Base-by-base conservation (phyloP, 768 basidiomycete species). In the Tylopilus sp. region DNA sequence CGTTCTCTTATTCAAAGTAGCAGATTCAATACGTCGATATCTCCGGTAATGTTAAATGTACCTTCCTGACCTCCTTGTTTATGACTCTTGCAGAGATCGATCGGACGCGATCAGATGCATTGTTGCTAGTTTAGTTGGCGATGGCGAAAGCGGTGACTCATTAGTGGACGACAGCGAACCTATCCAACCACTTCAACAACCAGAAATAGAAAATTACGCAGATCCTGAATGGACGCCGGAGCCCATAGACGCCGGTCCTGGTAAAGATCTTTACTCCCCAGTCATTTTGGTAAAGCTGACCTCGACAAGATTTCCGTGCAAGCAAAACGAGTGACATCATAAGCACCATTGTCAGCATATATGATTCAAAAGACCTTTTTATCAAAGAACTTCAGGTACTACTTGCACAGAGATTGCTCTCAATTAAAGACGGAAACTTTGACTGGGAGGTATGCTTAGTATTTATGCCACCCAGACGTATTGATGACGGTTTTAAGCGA, bases 201-300 rank as follows among this genome's bases (percentile, higher is more conserved):
- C 76, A 3, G 85, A 89, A 43, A 76, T 82, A 45, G 95, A 98
- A 57, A 91, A 98, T 56, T 98, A 88, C 61, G 78, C 77, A 1
- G 95, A 99, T 65, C 85, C 90, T 0, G 86, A 90, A 53, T 99
- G 97, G 97, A 85, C 88, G 40, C 97, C 97, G 0, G 95, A 98
- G 64, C 95, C 97, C 0, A 79, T 95, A 48, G 97, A 99, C 68
- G 97, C 97, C 28, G 97, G 95, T 1, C 91, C 92, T 50, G 89
- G 94, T 95, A 57, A 51, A 75, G 63, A 39, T 12, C 28, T 28
- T 30, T 21, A 5, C 40, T 49, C 30, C 13, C 35, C 36, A n/a
- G 25, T 13, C 28, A 6, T 44, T 48, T 36, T 26, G 25, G 20
- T 20, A 6, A 28, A 20, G 18, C 33, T 59, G 3, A 48, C 42